These are phyloP conservation scores for Solanum hybrid DNA, from an alignment of 305 asterid species.

Conservation along the genomic window DNA sequence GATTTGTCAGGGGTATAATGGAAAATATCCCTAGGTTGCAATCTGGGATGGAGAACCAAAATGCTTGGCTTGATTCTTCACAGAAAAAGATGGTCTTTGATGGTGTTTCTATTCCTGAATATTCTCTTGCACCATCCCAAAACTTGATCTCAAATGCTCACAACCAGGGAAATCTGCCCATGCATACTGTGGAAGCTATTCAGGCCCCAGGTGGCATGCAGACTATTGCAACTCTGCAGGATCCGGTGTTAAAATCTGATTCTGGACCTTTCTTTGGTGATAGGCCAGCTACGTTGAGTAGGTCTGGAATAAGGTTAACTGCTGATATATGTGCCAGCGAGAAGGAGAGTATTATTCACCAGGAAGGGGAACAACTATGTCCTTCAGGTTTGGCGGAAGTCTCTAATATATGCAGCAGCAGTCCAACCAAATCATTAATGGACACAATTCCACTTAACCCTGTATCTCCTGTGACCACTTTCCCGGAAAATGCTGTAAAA, in stretches of 20 bases:
- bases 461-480: slow-evolving; percentile 14
- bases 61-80: slow-evolving; percentile 51
- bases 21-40: slow-evolving; percentile 51
- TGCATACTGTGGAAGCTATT: slow-evolving; percentile 23
- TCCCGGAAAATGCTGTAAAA: slow-evolving; percentile 14
- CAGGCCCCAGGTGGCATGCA: slow-evolving; percentile 27
- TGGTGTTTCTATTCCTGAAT: slow-evolving; percentile 43
- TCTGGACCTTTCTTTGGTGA: slow-evolving; percentile 25
- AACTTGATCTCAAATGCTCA: slow-evolving; percentile 29
- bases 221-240: slow-evolving; percentile 14
- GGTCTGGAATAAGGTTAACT: slow-evolving; percentile 21
- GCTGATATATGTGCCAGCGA: slow-evolving; percentile 21
- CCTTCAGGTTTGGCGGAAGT: slow-evolving; percentile 21
- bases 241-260: slow-evolving; percentile 25
- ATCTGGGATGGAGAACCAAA: slow-evolving; percentile 51
- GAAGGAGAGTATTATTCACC: slow-evolving; percentile 8
- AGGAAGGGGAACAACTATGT: slow-evolving; percentile 25
- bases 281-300: slow-evolving; percentile 13
- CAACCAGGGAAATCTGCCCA: slow-evolving; percentile 32
- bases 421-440: slow-evolving; percentile 7
- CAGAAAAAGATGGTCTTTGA: slow-evolving; percentile 42
- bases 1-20: slow-evolving; percentile 36
- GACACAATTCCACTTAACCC: slow-evolving; percentile 16
- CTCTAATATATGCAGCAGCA: slow-evolving; percentile 17
- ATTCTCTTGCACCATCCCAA: slow-evolving; percentile 33